Evolutionary conservation across 1,139 yeast species (phyloP), one percentile per base, ranked within the genome.

Genomic region (Candida sanyaensis): DNA sequence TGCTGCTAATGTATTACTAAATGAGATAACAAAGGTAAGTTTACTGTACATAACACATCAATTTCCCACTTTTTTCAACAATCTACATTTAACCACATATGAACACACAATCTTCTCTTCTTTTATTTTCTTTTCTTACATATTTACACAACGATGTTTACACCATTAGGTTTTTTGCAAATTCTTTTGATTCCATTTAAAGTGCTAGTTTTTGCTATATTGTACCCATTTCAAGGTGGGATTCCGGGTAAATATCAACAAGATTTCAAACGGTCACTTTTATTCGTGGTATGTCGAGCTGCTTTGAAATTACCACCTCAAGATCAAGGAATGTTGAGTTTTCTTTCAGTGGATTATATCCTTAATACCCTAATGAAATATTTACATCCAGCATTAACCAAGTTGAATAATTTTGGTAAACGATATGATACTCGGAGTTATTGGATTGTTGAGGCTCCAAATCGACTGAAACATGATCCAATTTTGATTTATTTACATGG

Each of bases 401-500:
- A 51, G 23, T 52, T 65, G 26, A 68, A 70, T 6, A 63, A 64
- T 9, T 74, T 63, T 47, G 79, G 79, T 8, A 61, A 64, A 38
- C 52, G 52, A 27, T 73, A 58, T 50, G 74, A 69, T 45, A 51
- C 59, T 12, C 60, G 64, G 46, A 68, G 75, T 6, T 57, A 61
- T 40, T 75, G 80, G 79, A 44, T 75, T 10, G 69, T 62, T 6
- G 69, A 69, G 50, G 64, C 63, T 42, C 61, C 62, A 2, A 54
- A 61, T 37, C 55, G 68, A 28, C 24, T 30, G 13, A 55, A 62
- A 17, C 43, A 52, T 6, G 77, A 73, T 49, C 78, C 78, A 0
- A 57, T 75, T 11, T 55, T 75, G 17, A 57, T 75, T 28, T 75
- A 63, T 52, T 52, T 61, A 11, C 80, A 75, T 51, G 80, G 80